Percentiles rank a stretch among this genome's conserved stretches.
phyloP scores from a whole-genome alignment of 345 rosid species.

The Leavenworthia alabamica region DNA sequence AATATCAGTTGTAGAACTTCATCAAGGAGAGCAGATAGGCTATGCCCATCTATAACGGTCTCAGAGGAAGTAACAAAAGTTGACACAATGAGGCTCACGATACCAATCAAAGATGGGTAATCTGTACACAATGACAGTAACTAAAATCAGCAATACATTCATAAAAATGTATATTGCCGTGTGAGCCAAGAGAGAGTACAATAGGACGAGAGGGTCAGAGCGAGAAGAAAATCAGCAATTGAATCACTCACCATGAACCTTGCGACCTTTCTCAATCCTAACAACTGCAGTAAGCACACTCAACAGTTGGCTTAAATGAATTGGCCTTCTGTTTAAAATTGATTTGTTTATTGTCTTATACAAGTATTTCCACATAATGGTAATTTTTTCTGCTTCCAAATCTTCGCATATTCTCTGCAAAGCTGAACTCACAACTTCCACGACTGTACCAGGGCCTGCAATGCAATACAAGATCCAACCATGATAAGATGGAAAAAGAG shows the following conservation, averaged over 20 bases:
- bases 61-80: constrained; percentile 38
- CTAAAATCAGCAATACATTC: neutral
- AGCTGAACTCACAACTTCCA: constrained; percentile 51
- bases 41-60: constrained; percentile 30
- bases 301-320: constrained; percentile 48
- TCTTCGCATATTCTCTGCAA: constrained; percentile 56
- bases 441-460: constrained; percentile 52
- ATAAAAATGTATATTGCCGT: neutral
- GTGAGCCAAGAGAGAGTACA: constrained; percentile 3
- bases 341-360: constrained; percentile 39
- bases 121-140: constrained; percentile 40
- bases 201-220: neutral
- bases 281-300: constrained; percentile 48
- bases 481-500: constrained; percentile 4
- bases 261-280: constrained; percentile 37
- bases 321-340: constrained; percentile 22
- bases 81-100: constrained; percentile 37
- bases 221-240: constrained; percentile 5
- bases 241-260: constrained; percentile 49
- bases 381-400: constrained; percentile 46
- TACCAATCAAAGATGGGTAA: constrained; percentile 45
- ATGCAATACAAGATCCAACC: constrained; percentile 6
- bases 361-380: constrained; percentile 50
- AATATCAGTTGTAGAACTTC: constrained; percentile 61
- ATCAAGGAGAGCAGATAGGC: constrained; percentile 42